phyloP scores from a whole-genome alignment of 1,139 yeast species.

The Taphrina deformans region DNA sequence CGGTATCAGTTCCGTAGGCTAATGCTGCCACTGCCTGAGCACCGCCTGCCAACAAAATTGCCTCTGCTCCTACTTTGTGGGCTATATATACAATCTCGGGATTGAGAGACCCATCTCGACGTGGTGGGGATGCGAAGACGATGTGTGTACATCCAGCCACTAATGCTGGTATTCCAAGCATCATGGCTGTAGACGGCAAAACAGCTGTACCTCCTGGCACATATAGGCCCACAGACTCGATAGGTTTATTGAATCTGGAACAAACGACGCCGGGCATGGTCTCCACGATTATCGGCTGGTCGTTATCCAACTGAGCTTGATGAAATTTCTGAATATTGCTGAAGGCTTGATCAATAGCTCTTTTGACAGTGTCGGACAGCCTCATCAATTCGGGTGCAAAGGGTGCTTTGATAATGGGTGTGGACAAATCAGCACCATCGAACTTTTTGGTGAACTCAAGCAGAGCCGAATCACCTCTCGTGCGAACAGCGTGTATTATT shows the following conservation, averaged over 20 bases:
- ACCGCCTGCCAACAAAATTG: slow-evolving; percentile 94
- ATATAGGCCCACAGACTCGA: slow-evolving; percentile 89
- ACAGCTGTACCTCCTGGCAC: slow-evolving; percentile 99
- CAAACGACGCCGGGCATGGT: slow-evolving; percentile 92
- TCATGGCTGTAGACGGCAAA: slow-evolving; percentile 93
- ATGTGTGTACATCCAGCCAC: slow-evolving; percentile 97
- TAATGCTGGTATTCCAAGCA: slow-evolving; percentile 98
- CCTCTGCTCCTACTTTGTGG: slow-evolving; percentile 85
- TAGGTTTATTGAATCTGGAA: slow-evolving; percentile 92
- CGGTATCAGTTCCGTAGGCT: slow-evolving; percentile 95
- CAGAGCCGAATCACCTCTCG: slow-evolving; percentile 80
- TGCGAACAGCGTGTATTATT: slow-evolving; percentile 73
- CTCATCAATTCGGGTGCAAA: slow-evolving; percentile 76
- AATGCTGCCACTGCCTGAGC: slow-evolving; percentile 98
- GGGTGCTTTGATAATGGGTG: slow-evolving; percentile 84
- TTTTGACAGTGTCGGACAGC: slow-evolving; percentile 71
- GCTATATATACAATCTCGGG: slow-evolving; percentile 99
- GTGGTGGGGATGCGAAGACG: slow-evolving; percentile 96
- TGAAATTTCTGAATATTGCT: slow-evolving; percentile 89
- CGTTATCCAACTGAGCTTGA: slow-evolving; percentile 76
- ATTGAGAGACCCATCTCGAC: slow-evolving; percentile 85
- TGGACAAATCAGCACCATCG: slow-evolving; percentile 70
- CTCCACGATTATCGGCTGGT: slow-evolving; percentile 66
- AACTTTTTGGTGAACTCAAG: slow-evolving; percentile 84
- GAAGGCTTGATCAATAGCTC: slow-evolving; percentile 85